Evolutionary conservation across 805 yeast species (phyloP), one percentile per base, ranked within the genome.

Genomic region (Saccharomyces mikatae): DNA sequence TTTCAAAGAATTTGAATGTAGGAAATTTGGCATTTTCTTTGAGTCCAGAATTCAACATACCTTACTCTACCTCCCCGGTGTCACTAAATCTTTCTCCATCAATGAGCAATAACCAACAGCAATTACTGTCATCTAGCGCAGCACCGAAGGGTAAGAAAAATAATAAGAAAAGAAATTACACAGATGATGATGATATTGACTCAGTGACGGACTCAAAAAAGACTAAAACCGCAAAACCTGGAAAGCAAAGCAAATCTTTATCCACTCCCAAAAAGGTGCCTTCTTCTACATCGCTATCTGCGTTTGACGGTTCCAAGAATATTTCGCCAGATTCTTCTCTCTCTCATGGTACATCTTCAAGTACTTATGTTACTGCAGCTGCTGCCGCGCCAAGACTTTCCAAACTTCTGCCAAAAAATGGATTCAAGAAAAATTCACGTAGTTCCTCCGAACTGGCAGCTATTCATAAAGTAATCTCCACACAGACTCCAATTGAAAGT

Each of bases 311-410:
- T 8, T 6, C 24, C 44, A 36, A 36, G 44, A 36, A 36, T 17
- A 8, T 36, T 36, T 36, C 44, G 10, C 44, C 44, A 36, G 44
- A 36, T 8, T 36, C 44, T n/a, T 17, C 44, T 2, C 22, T 36
- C 10, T 17, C 44, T 4, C 44, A 17, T 9, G 17, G 17, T 36
- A 11, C 44, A 17, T 36, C 44, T 5, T 36, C 48, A 21, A 36
- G 52, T 46, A 53, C 62, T 29, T 75, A 74, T 55, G 66, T 84
- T 48, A 86, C 92, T 13, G 89, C 89, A 21, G 92, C 92, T 24
- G 90, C 90, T 11, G 89, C 89, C 27, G 88, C 92, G 32, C 94
- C 94, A 54, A 76, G 92, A 63, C 80, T 86, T 10, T 84, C 89
- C n/a, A 80, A 81, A 58, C 74, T 80, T 32, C 78, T 61, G 14